Percentiles rank a stretch among this genome's conserved stretches.
Evolutionary conservation across 2,329 filamentous ascomycete genomes (phyloP).

Genomic region (Scedosporium minutisporum): DNA sequence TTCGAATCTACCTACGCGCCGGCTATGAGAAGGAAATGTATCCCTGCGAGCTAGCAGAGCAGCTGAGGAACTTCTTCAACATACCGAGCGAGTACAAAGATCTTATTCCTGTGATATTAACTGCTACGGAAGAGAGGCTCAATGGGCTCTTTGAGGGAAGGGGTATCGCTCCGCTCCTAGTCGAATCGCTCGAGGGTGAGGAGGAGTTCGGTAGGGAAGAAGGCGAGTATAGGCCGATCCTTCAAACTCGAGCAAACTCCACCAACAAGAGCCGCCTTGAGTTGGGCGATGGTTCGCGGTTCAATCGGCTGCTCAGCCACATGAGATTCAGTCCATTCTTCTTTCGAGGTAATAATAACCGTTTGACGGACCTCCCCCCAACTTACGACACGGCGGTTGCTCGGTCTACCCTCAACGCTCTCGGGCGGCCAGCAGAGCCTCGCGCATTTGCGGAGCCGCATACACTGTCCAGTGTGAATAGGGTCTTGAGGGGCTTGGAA

Average conservation of each 20-base stretch:
- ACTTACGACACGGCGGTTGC: constrained; percentile 5
- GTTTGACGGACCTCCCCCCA: background rate
- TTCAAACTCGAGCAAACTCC: background rate
- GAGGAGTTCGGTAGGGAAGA: background rate
- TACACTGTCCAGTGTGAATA: constrained; percentile 1
- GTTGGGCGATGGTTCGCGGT: background rate
- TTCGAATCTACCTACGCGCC: constrained; percentile 6
- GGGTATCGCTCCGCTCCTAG: constrained; percentile 3
- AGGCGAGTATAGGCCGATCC: background rate
- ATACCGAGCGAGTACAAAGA: constrained; percentile 2
- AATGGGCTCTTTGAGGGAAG: constrained; percentile 4
- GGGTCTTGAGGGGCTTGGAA: constrained; percentile 4
- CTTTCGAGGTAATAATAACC: background rate
- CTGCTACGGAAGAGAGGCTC: constrained; percentile 1
- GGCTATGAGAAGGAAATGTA: constrained; percentile 3
- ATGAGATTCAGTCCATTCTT: constrained; percentile 5
- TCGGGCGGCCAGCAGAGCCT: background rate
- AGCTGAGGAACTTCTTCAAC: constrained; percentile 6
- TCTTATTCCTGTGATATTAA: constrained; percentile 1
- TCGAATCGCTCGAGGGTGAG: background rate
- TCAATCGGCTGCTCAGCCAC: constrained; percentile 3
- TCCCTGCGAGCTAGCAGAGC: constrained; percentile 7
- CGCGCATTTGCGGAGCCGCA: background rate
- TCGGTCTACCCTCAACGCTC: constrained; percentile 1
- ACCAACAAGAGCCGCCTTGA: background rate